These are phyloP conservation scores for Harrya chromipes DNA, from an alignment of 768 basidiomycete genomes.

Conservation along the genomic window DNA sequence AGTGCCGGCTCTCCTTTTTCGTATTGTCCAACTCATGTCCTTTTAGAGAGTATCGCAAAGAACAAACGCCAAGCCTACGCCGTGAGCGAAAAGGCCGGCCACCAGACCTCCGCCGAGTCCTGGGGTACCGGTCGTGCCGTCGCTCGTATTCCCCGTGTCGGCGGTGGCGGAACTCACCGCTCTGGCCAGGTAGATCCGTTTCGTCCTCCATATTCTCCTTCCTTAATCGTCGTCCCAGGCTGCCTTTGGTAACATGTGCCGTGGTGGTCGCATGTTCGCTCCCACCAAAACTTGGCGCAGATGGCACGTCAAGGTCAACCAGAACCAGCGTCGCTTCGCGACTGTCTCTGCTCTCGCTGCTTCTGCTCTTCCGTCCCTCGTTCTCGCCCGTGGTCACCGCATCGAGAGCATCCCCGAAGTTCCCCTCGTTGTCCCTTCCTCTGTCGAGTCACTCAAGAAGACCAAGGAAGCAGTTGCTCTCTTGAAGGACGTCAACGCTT, in stretches of 20 bases:
- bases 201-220: not conserved
- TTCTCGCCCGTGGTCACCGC: constrained; percentile 98
- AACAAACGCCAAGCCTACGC: constrained; percentile 97
- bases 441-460: constrained; percentile 86
- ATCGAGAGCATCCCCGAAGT: constrained; percentile 97
- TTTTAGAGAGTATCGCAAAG: constrained; percentile 91
- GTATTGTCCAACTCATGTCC: not conserved
- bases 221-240: constrained; percentile 48
- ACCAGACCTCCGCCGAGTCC: constrained; percentile 98
- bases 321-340: constrained; percentile 98
- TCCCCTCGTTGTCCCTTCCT: constrained; percentile 82
- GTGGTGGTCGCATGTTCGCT: constrained; percentile 99
- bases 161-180: constrained; percentile 97
- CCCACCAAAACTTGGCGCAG: constrained; percentile 99
- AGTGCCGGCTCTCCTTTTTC: constrained; percentile 36
- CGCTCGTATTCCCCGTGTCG: constrained; percentile 99
- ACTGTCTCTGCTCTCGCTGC: constrained; percentile 97
- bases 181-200: constrained; percentile 74
- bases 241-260: constrained; percentile 99
- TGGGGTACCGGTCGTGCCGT: constrained; percentile 99
- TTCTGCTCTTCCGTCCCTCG: constrained; percentile 92
- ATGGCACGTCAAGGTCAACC: constrained; percentile 99
- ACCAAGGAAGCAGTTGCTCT: constrained; percentile 96
- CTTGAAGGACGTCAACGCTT: constrained; percentile 86
- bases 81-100: constrained; percentile 96